A percentile compares a stretch with the other conserved stretches of the same genome.
These are phyloP conservation scores for Ceratobasidium sp. DNA, from an alignment of 1,284 basidiomycete genomes.

Conservation along the genomic window DNA sequence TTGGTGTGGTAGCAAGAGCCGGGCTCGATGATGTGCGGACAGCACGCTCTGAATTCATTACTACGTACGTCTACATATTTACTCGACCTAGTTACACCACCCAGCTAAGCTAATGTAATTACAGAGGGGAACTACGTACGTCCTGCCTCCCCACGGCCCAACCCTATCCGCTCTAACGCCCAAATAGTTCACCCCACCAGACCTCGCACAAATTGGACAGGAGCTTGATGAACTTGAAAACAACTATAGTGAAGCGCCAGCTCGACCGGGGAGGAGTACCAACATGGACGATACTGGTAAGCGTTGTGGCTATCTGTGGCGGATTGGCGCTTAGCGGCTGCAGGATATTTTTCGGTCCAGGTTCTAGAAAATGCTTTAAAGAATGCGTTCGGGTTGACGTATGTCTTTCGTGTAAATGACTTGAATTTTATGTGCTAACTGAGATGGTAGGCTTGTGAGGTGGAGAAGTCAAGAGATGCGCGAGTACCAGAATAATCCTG, in stretches of 20 bases:
- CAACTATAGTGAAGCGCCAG: conserved; percentile 56
- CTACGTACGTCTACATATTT: conserved; percentile 55
- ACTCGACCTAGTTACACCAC: conserved; percentile 17
- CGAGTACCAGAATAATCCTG: conserved; percentile 74
- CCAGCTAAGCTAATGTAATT: conserved; percentile 33
- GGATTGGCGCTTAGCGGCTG: conserved; percentile 37
- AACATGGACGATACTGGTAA: conserved; percentile 92
- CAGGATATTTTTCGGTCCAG: conserved; percentile 87
- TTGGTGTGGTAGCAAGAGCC: conserved; percentile 58
- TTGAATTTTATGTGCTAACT: neutral
- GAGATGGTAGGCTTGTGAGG: conserved; percentile 61
- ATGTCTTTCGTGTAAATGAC: conserved; percentile 44
- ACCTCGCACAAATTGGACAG: conserved; percentile 82
- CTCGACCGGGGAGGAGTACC: conserved; percentile 56
- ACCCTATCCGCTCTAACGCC: conserved; percentile 18
- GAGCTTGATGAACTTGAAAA: conserved; percentile 60
- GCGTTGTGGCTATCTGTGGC: conserved; percentile 39
- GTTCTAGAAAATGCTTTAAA: conserved; percentile 81
- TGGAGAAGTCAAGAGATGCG: conserved; percentile 88
- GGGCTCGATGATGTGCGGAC: conserved; percentile 85
- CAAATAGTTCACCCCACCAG: conserved; percentile 78
- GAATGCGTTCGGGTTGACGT: conserved; percentile 79
- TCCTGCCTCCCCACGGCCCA: conserved; percentile 40
- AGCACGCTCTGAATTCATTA: conserved; percentile 84
- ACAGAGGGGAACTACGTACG: conserved; percentile 74